A percentile compares a stretch with the other conserved stretches of the same genome.
Conservation (phyloP, 139 green algal genomes). For the Chlorokybus atmophyticus region DNA sequence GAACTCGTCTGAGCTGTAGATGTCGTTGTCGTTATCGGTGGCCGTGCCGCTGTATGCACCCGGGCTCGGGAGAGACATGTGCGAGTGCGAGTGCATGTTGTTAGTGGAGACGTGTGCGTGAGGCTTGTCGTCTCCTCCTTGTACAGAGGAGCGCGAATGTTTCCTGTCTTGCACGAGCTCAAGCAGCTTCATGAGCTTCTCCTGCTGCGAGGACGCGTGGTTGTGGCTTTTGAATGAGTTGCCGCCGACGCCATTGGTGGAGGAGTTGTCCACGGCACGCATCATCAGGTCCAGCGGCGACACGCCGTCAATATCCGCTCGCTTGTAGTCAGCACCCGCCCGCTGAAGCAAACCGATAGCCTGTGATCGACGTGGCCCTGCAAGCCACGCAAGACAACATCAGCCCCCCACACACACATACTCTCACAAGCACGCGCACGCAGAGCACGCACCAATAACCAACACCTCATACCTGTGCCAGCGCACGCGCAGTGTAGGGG, state of each 20-base stretch:
- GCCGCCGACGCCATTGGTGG: too few relatives aligned
- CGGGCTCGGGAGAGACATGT: too few relatives aligned
- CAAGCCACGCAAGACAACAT: conserved; percentile 1
- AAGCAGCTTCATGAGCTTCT: background rate
- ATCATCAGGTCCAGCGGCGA: too few relatives aligned
- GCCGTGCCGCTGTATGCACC: too few relatives aligned
- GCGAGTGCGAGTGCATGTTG: background rate
- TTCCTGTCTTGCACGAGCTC: background rate
- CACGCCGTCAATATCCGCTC: too few relatives aligned
- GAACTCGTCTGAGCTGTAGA: conserved; percentile 28
- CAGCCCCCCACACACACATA: background rate
- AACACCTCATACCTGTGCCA: too few relatives aligned
- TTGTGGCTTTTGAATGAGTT: too few relatives aligned
- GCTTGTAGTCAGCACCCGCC: background rate
- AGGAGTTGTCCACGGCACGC: too few relatives aligned
- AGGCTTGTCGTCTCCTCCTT: background rate
- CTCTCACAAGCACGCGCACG: too few relatives aligned
- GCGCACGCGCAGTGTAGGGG: conserved; percentile 22
- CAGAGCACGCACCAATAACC: too few relatives aligned
- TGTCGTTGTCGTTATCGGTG: background rate
- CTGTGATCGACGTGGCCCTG: background rate
- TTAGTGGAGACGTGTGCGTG: background rate
- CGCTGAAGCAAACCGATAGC: background rate
- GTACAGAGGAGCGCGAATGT: background rate
- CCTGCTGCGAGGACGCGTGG: background rate